A percentile compares a stretch with the other conserved stretches of the same genome.
phyloP scores from a whole-genome alignment of 352 stramenopile species.

The Ophiocytium majus region DNA sequence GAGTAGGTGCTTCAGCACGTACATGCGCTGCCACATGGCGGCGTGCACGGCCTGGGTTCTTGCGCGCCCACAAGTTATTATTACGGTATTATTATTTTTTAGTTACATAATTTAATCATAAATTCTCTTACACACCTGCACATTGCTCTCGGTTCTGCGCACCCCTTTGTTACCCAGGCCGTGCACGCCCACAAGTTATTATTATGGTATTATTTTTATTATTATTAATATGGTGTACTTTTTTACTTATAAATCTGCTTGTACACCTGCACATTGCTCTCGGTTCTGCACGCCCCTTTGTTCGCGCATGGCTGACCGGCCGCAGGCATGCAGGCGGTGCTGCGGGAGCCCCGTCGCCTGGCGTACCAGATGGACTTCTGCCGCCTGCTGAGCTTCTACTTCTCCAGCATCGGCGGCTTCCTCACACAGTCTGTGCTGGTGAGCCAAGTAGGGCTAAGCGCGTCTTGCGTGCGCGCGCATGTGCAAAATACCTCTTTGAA shows the following conservation, averaged over 20 bases:
- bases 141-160: no score
- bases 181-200: no score
- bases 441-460: neutral
- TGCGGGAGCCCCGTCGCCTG: conserved; percentile 39
- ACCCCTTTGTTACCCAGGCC: no score
- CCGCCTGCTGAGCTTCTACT: conserved; percentile 53
- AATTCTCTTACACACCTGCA: neutral
- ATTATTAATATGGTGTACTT: no score
- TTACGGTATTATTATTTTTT: no score
- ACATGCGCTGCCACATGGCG: no score
- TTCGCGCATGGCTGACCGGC: neutral
- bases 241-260: neutral
- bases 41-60: no score
- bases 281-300: neutral
- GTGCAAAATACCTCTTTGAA: no score
- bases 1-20: no score
- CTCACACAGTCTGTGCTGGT: conserved; percentile 43
- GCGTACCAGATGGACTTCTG: conserved; percentile 53
- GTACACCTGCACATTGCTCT: no score
- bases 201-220: no score
- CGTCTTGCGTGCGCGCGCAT: neutral
- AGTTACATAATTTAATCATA: neutral
- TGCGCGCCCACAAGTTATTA: no score
- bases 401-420: conserved; percentile 50
- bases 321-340: conserved; percentile 30